Evolutionary conservation across 768 basidiomycete species (phyloP).

Genomic region (Lactarius hengduanensis): DNA sequence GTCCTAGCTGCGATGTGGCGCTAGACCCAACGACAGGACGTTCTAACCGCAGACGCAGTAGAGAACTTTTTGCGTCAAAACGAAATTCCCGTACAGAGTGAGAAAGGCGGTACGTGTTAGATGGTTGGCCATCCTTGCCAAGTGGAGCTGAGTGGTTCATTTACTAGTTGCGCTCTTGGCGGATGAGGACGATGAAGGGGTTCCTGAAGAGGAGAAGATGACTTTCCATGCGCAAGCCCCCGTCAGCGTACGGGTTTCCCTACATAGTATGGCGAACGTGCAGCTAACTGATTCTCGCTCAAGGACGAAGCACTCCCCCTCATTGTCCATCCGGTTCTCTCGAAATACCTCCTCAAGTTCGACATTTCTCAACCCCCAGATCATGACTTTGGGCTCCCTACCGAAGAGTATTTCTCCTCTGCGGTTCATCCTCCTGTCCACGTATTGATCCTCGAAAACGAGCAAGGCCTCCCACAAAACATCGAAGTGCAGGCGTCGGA

Average conservation of each 20-base stretch:
- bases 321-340: constrained; percentile 10
- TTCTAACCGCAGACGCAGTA: constrained; percentile 7
- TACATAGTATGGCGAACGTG: too few species aligned
- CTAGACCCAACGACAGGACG: constrained; percentile 5
- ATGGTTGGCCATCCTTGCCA: neutral
- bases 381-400: constrained; percentile 7
- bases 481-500: constrained; percentile 4
- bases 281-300: neutral
- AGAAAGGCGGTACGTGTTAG: constrained; percentile 14
- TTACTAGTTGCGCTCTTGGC: constrained; percentile 8
- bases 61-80: constrained; percentile 6
- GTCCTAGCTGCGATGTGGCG: neutral
- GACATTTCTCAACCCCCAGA: neutral
- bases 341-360: constrained; percentile 17
- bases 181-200: neutral
- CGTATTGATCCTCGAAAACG: constrained; percentile 11
- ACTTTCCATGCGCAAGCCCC: constrained; percentile 9
- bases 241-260: neutral
- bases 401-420: constrained; percentile 9
- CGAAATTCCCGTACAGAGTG: neutral
- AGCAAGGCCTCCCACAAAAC: constrained; percentile 10
- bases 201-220: neutral
- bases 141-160: neutral
- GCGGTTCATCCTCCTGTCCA: constrained; percentile 6
- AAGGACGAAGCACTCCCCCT: constrained; percentile 13